These are phyloP conservation scores for Coemansia sp. DNA, from an alignment of 192 early-diverging fungal species.

Conservation along the genomic window DNA sequence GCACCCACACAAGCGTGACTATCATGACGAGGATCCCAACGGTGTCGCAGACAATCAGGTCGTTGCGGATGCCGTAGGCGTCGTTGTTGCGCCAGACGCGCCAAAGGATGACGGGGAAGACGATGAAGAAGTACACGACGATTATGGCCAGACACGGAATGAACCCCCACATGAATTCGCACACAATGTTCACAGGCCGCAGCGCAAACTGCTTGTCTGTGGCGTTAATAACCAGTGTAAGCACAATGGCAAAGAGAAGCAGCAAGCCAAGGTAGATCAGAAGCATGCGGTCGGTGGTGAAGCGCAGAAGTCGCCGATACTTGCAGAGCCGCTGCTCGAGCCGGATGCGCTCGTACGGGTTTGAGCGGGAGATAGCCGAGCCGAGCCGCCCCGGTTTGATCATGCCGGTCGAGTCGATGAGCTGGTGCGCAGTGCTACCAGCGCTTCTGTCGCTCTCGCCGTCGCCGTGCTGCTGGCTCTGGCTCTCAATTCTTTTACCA, in stretches of 20 bases:
- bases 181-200: constrained; percentile 16
- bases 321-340: constrained; percentile 19
- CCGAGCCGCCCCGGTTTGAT: neutral
- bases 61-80: constrained; percentile 60
- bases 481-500: neutral
- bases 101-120: constrained; percentile 56
- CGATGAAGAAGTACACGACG: constrained; percentile 44
- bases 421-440: neutral
- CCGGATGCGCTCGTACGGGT: constrained; percentile 8
- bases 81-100: constrained; percentile 54
- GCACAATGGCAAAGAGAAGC: neutral
- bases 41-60: constrained; percentile 55
- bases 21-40: constrained; percentile 47
- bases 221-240: constrained; percentile 25
- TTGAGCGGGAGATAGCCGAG: neutral
- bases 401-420: neutral
- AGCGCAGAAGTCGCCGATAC: constrained; percentile 28
- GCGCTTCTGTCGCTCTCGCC: neutral
- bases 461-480: neutral
- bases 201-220: constrained; percentile 34
- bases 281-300: constrained; percentile 26
- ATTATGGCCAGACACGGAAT: constrained; percentile 20
- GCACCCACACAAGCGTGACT: constrained; percentile 46
- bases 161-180: constrained; percentile 33
- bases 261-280: constrained; percentile 13